A percentile compares a stretch with the other conserved stretches of the same genome.
Conservation (phyloP, 805 yeast species). For the Henningerozyma blattae region DNA sequence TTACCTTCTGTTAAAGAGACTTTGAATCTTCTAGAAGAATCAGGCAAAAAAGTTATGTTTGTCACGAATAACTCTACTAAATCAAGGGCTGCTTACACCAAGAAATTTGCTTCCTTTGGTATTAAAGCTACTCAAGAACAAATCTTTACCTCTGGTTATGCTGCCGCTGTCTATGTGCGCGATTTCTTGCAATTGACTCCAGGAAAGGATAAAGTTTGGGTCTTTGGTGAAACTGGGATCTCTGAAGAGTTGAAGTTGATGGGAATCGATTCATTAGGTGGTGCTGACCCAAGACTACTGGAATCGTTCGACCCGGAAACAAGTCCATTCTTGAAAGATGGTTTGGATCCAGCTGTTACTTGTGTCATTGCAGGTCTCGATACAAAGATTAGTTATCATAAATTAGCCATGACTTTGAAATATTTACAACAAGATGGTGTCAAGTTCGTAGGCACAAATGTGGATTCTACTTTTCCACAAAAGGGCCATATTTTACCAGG, state of each 20-base stretch:
- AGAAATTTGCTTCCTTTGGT: slow-evolving; percentile 56
- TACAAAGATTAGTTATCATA: slow-evolving; percentile 63
- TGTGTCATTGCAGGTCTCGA: slow-evolving; percentile 88
- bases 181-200: slow-evolving; percentile 65
- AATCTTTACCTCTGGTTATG: slow-evolving; percentile 85
- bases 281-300: slow-evolving; percentile 53
- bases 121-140: slow-evolving; percentile 40
- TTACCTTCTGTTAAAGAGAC: slow-evolving; percentile 76
- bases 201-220: slow-evolving; percentile 67
- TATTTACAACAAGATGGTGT: slow-evolving; percentile 50
- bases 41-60: slow-evolving; percentile 63
- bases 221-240: slow-evolving; percentile 81
- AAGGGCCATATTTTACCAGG: slow-evolving; percentile 83
- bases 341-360: slow-evolving; percentile 64
- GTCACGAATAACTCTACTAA: slow-evolving; percentile 96
- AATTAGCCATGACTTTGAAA: slow-evolving; percentile 70
- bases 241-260: slow-evolving; percentile 62
- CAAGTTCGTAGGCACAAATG: slow-evolving; percentile 83
- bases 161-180: slow-evolving; percentile 76
- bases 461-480: slow-evolving; percentile 88
- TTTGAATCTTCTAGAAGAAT: slow-evolving; percentile 38
- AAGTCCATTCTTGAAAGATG: slow-evolving; percentile 32
- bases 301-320: slow-evolving; percentile 45
- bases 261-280: slow-evolving; percentile 76
- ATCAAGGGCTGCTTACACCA: slow-evolving; percentile 63